Evolutionary conservation across 2,329 filamentous ascomycete species (phyloP).

Genomic region (Ceratocystis ficicola): DNA sequence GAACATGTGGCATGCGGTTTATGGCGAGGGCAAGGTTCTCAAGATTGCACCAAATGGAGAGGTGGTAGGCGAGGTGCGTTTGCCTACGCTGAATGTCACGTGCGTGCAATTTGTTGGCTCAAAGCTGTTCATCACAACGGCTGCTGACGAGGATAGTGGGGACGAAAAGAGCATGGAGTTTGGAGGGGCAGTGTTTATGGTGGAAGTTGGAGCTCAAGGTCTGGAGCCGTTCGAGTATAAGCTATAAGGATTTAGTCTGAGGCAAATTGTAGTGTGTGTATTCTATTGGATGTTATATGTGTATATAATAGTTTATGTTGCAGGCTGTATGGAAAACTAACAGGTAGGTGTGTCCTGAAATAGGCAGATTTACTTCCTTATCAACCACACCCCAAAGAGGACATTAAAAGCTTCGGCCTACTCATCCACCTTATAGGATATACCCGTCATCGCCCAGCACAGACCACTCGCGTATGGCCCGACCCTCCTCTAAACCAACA

Average conservation of each 20-base stretch:
- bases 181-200: conserved; percentile 60
- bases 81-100: conserved; percentile 69
- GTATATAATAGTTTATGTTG: conserved; percentile 12
- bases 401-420: background rate
- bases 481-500: conserved; percentile 80
- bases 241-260: conserved; percentile 28
- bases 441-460: conserved; percentile 56
- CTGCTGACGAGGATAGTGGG: conserved; percentile 52
- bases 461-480: conserved; percentile 67
- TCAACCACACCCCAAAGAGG: background rate
- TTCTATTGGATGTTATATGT: conserved; percentile 12
- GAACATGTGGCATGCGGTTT: conserved; percentile 82
- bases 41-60: conserved; percentile 58
- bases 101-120: conserved; percentile 69
- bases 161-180: conserved; percentile 47
- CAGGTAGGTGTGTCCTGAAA: background rate
- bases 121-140: conserved; percentile 67
- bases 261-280: conserved; percentile 12
- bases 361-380: background rate
- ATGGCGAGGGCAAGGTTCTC: conserved; percentile 63
- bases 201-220: conserved; percentile 63
- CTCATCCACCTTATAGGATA: conserved; percentile 30
- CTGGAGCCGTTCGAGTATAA: conserved; percentile 53
- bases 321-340: background rate
- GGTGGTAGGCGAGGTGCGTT: conserved; percentile 58